Conservation (phyloP, 768 basidiomycete genomes). For the Epithele typhae region DNA sequence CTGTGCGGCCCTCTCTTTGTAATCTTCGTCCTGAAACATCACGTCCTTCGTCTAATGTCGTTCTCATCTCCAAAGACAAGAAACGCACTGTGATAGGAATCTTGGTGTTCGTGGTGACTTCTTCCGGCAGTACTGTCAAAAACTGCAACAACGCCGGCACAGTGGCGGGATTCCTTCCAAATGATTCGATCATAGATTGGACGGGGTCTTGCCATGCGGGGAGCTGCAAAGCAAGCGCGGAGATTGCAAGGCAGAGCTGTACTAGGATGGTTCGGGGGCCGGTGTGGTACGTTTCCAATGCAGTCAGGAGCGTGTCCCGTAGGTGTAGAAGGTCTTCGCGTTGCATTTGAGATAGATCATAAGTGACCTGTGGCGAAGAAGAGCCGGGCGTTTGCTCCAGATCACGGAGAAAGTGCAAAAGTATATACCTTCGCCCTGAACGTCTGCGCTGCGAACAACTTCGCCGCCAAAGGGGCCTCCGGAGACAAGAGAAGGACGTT, state of each 20-base stretch:
- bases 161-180: slow-evolving; percentile 79
- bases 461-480: slow-evolving; percentile 73
- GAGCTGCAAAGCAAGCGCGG: slow-evolving; percentile 88
- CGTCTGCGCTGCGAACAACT: slow-evolving; percentile 95
- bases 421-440: slow-evolving; percentile 84
- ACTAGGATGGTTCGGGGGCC: slow-evolving; percentile 84
- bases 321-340: slow-evolving; percentile 66
- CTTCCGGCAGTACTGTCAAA: slow-evolving; percentile 87
- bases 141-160: slow-evolving; percentile 88
- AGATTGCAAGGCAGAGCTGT: slow-evolving; percentile 86
- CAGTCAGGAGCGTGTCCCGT: slow-evolving; percentile 81
- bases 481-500: slow-evolving; percentile 83
- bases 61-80: slow-evolving; percentile 2
- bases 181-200: slow-evolving; percentile 73
- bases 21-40: slow-evolving; percentile 70
- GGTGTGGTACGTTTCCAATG: slow-evolving; percentile 63
- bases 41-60: too few species aligned
- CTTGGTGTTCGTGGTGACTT: slow-evolving; percentile 75
- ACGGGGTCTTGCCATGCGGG: slow-evolving; percentile 82
- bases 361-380: slow-evolving; percentile 86
- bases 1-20: slow-evolving; percentile 51
- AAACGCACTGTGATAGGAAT: slow-evolving; percentile 82
- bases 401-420: neutral
- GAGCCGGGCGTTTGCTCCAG: slow-evolving; percentile 12
- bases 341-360: slow-evolving; percentile 89